Conservation (phyloP, 805 yeast genomes). For the Kuraishia ogatae region DNA sequence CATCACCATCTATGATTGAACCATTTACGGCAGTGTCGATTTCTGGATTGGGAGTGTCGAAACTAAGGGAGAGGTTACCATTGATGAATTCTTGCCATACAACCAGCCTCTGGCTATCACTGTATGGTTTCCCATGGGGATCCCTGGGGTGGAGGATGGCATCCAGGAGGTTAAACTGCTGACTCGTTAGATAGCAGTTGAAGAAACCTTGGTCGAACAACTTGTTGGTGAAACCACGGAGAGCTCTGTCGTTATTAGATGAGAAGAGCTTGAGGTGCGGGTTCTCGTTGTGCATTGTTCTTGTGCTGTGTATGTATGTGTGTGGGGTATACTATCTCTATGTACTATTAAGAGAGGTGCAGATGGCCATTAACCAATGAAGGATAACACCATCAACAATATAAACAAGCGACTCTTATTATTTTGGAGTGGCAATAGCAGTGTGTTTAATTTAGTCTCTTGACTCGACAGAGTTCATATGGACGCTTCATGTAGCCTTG, state of each 20-base stretch:
- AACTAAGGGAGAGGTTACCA: constrained; percentile 23
- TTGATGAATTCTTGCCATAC: constrained; percentile 40
- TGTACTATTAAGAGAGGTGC: neutral
- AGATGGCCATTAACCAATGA: no score
- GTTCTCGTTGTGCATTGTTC: neutral
- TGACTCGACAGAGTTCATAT: no score
- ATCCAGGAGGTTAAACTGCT: constrained; percentile 43
- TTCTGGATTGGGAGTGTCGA: constrained; percentile 8
- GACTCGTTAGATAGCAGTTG: constrained; percentile 42
- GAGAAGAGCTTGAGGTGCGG: constrained; percentile 8
- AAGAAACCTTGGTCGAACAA: constrained; percentile 30
- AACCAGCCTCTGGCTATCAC: neutral
- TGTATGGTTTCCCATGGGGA: neutral
- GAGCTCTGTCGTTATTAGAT: constrained; percentile 15
- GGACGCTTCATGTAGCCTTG: no score
- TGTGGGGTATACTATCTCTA: neutral
- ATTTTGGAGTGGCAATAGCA: no score
- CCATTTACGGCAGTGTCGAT: constrained; percentile 1
- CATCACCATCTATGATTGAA: constrained; percentile 1
- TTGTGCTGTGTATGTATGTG: neutral
- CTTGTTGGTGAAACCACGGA: constrained; percentile 25
- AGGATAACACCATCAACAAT: no score
- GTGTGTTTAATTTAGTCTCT: no score
- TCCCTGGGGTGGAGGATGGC: constrained; percentile 29
- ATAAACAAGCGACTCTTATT: no score